Evolutionary conservation across 1,139 yeast genomes (phyloP).

Genomic region (Blastobotrys elegans): DNA sequence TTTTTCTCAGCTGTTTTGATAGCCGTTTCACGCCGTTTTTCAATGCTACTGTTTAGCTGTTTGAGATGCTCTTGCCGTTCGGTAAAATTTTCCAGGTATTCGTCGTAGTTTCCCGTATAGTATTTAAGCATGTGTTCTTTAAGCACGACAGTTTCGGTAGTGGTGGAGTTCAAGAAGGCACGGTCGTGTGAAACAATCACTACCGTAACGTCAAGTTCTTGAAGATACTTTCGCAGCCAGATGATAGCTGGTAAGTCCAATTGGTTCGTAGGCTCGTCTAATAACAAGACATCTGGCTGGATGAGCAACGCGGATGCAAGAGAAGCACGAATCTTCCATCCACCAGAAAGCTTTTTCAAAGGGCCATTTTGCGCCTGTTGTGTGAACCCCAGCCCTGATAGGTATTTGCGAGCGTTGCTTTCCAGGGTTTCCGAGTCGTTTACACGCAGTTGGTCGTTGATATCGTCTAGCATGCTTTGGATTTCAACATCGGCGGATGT

Average conservation of each 20-base stretch:
- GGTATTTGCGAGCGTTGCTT: constrained; percentile 3
- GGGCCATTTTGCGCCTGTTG: constrained; percentile 27
- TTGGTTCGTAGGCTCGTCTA: constrained; percentile 35
- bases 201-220: constrained; percentile 66
- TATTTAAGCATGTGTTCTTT: constrained; percentile 10
- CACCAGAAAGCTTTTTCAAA: constrained; percentile 42
- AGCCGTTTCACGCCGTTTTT: constrained; percentile 4
- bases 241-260: constrained; percentile 90
- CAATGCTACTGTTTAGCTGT: constrained; percentile 6
- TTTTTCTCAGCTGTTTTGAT: constrained; percentile 8
- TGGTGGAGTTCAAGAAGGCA: constrained; percentile 77
- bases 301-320: constrained; percentile 71
- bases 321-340: constrained; percentile 81
- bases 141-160: constrained; percentile 62
- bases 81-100: constrained; percentile 4
- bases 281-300: constrained; percentile 53
- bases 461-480: constrained; percentile 4
- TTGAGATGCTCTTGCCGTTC: constrained; percentile 10
- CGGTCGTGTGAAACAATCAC: constrained; percentile 82
- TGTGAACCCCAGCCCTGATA: constrained; percentile 11
- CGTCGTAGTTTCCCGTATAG: constrained; percentile 13
- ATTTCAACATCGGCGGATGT: background rate
- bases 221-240: constrained; percentile 68
- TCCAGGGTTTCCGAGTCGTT: constrained; percentile 5
- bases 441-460: constrained; percentile 1